Percentiles rank a stretch among this genome's conserved stretches.
Evolutionary conservation across 2,329 filamentous ascomycete species (phyloP).

Genomic region (Verticillium nubilum): DNA sequence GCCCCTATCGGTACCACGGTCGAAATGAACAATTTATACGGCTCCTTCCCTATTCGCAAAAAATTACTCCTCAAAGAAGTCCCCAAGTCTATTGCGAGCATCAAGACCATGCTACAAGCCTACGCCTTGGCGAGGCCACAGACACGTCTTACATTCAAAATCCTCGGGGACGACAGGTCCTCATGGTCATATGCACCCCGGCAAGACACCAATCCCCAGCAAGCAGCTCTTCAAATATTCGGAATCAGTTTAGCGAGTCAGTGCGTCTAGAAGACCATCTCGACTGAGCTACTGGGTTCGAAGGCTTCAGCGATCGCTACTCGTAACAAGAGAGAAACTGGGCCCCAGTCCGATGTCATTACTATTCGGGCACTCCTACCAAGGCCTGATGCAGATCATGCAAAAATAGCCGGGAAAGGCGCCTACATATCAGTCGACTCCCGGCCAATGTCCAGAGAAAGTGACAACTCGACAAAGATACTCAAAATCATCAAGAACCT

Average conservation of each 20-base stretch:
- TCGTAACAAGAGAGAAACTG: background rate
- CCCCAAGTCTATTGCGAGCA: slow-evolving; percentile 47
- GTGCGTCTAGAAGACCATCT: slow-evolving; percentile 37
- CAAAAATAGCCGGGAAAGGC: slow-evolving; percentile 38
- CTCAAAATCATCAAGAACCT: slow-evolving; percentile 44
- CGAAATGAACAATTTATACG: slow-evolving; percentile 53
- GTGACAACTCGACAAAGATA: slow-evolving; percentile 57
- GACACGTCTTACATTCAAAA: slow-evolving; percentile 55
- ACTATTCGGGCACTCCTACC: slow-evolving; percentile 55
- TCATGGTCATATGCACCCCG: slow-evolving; percentile 59
- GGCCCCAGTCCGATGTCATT: background rate
- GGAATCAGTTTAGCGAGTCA: slow-evolving; percentile 50
- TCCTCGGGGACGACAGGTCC: slow-evolving; percentile 46
- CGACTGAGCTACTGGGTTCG: background rate
- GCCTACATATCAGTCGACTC: slow-evolving; percentile 64
- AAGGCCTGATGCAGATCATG: slow-evolving; percentile 35
- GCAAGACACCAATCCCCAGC: slow-evolving; percentile 39
- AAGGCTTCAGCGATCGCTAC: background rate
- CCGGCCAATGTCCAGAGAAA: slow-evolving; percentile 52
- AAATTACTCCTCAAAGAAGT: slow-evolving; percentile 53
- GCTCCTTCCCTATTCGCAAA: slow-evolving; percentile 56
- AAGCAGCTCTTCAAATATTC: slow-evolving; percentile 58
- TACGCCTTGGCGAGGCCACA: slow-evolving; percentile 63
- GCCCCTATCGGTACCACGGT: slow-evolving; percentile 67
- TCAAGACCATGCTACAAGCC: slow-evolving; percentile 55